Conservation (phyloP, 805 yeast genomes). For the Pichia thaimueangensis region DNA sequence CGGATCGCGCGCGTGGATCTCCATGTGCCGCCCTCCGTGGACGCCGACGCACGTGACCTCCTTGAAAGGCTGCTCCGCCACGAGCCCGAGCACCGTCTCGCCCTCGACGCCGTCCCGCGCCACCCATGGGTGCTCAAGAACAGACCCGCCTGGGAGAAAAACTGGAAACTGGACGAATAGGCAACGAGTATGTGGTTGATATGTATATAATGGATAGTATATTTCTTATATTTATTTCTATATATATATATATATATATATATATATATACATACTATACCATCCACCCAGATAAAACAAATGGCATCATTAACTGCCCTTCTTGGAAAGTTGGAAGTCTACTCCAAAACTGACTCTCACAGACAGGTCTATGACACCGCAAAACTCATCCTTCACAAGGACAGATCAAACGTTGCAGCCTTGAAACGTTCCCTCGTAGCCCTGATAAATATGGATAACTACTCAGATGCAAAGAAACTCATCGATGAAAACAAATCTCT, state of each 20-base stretch:
- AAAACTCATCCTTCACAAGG: conserved; percentile 22
- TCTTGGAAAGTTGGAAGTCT: conserved; percentile 31
- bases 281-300: background rate
- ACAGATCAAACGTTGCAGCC: conserved; percentile 27
- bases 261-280: background rate
- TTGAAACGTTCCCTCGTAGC: conserved; percentile 45
- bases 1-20: conserved; percentile 75
- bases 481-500: conserved; percentile 4
- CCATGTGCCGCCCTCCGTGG: conserved; percentile 62
- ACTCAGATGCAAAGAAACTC: conserved; percentile 38
- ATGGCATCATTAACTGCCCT: conserved; percentile 22
- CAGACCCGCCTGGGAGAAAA: conserved; percentile 47
- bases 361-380: conserved; percentile 30
- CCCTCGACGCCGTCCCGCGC: conserved; percentile 50
- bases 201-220: too few species aligned
- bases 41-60: conserved; percentile 71
- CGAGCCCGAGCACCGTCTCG: conserved; percentile 45
- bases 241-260: background rate
- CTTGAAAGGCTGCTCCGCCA: conserved; percentile 57
- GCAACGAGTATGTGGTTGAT: background rate
- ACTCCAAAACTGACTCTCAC: conserved; percentile 31
- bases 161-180: background rate
- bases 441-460: conserved; percentile 53
- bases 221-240: too few species aligned
- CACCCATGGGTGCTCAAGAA: conserved; percentile 85